These are phyloP conservation scores for Sclerotinia subarctica DNA, from an alignment of 2,329 filamentous ascomycete genomes.

Conservation along the genomic window DNA sequence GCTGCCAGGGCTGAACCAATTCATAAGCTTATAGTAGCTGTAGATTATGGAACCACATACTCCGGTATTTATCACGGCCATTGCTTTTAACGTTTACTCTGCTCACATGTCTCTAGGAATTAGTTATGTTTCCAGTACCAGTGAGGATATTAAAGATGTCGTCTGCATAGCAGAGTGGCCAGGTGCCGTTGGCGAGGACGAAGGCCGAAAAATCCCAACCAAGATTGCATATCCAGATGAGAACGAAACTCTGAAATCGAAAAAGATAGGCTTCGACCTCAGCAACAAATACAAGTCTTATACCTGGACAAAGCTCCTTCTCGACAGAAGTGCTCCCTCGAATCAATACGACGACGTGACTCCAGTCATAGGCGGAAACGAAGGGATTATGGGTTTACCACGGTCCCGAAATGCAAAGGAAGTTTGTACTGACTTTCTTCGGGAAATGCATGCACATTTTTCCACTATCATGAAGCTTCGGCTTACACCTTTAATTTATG, in stretches of 20 bases:
- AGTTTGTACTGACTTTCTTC: constrained; percentile 31
- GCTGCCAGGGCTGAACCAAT: too few relatives aligned
- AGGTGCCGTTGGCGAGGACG: neutral
- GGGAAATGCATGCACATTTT: constrained; percentile 24
- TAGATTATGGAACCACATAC: constrained; percentile 35
- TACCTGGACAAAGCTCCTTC: constrained; percentile 34
- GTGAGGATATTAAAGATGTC: constrained; percentile 20
- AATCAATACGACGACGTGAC: constrained; percentile 24
- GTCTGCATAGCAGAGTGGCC: constrained; percentile 17
- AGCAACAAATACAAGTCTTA: constrained; percentile 26
- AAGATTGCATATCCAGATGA: constrained; percentile 28
- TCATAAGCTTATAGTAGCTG: constrained; percentile 27
- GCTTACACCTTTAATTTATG: neutral
- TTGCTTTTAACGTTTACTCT: neutral
- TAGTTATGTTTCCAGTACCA: constrained; percentile 22
- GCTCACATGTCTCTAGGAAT: constrained; percentile 17
- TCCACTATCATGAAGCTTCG: neutral
- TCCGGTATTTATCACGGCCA: constrained; percentile 24
- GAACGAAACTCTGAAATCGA: constrained; percentile 11
- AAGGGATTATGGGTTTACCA: constrained; percentile 27
- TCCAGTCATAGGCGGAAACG: constrained; percentile 13
- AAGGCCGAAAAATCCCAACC: constrained; percentile 23
- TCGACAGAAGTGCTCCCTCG: constrained; percentile 27
- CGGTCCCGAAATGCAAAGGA: constrained; percentile 19
- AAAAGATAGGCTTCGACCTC: constrained; percentile 28